These are phyloP conservation scores for Blastobotrys americana DNA, from an alignment of 805 yeast genomes.

Conservation along the genomic window DNA sequence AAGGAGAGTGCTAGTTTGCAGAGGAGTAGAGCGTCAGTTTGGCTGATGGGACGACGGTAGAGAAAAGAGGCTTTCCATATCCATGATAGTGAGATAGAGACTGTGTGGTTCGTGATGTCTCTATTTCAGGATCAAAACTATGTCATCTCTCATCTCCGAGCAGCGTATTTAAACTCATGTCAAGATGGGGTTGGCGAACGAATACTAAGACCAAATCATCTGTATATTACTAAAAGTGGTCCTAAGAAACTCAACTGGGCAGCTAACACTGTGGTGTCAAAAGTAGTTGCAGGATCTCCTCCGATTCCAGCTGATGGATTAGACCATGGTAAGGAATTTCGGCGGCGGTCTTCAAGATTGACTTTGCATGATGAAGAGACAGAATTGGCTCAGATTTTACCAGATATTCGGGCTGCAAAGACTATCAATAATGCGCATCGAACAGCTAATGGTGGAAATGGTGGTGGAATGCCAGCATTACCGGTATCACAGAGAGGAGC, in stretches of 20 bases:
- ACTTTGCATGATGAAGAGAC: slow-evolving; percentile 4
- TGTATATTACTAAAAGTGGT: slow-evolving; percentile 22
- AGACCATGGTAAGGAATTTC: slow-evolving; percentile 4
- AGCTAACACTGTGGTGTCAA: slow-evolving; percentile 18
- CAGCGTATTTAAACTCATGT: slow-evolving; percentile 23
- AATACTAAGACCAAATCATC: slow-evolving; percentile 22
- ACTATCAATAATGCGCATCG: too few relatives aligned
- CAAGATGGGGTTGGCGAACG: slow-evolving; percentile 26
- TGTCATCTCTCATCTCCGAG: slow-evolving; percentile 26
- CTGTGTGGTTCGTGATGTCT: slow-evolving; percentile 21
- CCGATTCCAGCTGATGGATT: slow-evolving; percentile 21
- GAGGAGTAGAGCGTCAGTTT: too few relatives aligned
- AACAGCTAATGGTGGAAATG: background rate
- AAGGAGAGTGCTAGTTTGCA: too few relatives aligned
- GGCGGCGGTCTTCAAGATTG: slow-evolving; percentile 1
- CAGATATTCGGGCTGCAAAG: too few relatives aligned
- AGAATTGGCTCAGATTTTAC: slow-evolving; percentile 10
- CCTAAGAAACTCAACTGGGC: slow-evolving; percentile 22
- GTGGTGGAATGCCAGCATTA: background rate
- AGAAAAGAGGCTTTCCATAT: background rate
- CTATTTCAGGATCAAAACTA: slow-evolving; percentile 27
- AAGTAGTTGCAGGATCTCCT: slow-evolving; percentile 21
- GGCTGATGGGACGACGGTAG: background rate
- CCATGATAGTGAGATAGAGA: background rate
- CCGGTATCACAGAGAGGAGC: too few relatives aligned